Evolutionary conservation across 2,329 filamentous ascomycete species (phyloP).

Genomic region (Keithomyces neogunnii): DNA sequence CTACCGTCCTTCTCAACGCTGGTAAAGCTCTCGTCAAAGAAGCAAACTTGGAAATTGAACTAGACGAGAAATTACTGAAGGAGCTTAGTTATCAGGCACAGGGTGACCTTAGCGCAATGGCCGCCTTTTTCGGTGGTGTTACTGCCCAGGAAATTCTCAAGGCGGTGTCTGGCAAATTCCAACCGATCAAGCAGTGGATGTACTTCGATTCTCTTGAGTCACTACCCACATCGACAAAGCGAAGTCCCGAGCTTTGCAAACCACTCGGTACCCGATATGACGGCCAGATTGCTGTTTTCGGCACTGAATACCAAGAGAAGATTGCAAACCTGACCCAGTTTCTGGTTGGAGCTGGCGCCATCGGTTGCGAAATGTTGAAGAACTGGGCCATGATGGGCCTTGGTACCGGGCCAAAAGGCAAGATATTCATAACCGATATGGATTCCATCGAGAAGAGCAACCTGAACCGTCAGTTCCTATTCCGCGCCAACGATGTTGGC

Average conservation of each 20-base stretch:
- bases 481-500: conserved; percentile 87
- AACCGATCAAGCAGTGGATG: conserved; percentile 90
- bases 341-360: conserved; percentile 90
- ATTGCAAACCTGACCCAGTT: conserved; percentile 86
- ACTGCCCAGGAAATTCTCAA: conserved; percentile 93
- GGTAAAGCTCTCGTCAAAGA: conserved; percentile 66
- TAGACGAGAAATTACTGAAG: conserved; percentile 86
- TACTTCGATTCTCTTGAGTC: conserved; percentile 99
- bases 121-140: conserved; percentile 90
- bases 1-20: conserved; percentile 65
- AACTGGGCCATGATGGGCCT: conserved; percentile 99
- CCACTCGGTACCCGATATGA: conserved; percentile 83
- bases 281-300: conserved; percentile 94
- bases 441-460: conserved; percentile 99
- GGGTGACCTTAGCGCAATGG: conserved; percentile 86
- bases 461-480: conserved; percentile 92
- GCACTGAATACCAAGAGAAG: conserved; percentile 88
- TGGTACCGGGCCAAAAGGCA: conserved; percentile 77
- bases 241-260: conserved; percentile 82
- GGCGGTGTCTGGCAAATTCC: conserved; percentile 94
- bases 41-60: conserved; percentile 58
- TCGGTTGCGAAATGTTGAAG: conserved; percentile 98
- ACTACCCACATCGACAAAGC: conserved; percentile 63
- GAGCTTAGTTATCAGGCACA: conserved; percentile 92
- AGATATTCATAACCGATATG: conserved; percentile 92